Conservation (phyloP, 768 basidiomycete species). For the Sporobolomyces phaffii region DNA sequence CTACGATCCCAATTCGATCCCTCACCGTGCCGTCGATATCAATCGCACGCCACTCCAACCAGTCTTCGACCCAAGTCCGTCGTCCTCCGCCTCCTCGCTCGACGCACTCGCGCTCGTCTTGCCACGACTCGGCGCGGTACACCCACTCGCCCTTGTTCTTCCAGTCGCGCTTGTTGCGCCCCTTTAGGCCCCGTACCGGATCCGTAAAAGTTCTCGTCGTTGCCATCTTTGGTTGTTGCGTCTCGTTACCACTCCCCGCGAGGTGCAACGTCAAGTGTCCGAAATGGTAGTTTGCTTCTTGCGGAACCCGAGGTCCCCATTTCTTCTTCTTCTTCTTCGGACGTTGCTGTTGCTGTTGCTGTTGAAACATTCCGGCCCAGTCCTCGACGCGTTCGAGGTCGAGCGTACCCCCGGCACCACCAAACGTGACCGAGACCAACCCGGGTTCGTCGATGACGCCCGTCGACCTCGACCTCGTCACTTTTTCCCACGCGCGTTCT, state of each 20-base stretch:
- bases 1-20: constrained; percentile 24
- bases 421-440: constrained; percentile 13
- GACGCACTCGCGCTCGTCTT: not conserved
- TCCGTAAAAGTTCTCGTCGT: not conserved
- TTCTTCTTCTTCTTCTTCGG: too few relatives aligned
- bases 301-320: not conserved
- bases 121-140: not conserved
- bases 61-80: constrained; percentile 26
- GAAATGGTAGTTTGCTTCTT: constrained; percentile 20
- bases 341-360: too few relatives aligned
- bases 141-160: not conserved
- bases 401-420: constrained; percentile 36
- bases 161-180: constrained; percentile 16
- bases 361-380: constrained; percentile 27
- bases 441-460: constrained; percentile 17
- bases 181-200: not conserved
- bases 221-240: not conserved
- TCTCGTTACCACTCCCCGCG: not conserved
- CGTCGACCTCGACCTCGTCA: not conserved
- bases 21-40: constrained; percentile 14
- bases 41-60: constrained; percentile 33
- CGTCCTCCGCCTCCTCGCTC: not conserved
- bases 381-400: constrained; percentile 33
- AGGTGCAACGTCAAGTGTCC: constrained; percentile 16
- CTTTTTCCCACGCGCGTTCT: constrained; percentile 10